Conservation (phyloP, 2,329 filamentous ascomycete species). For the Aspergillus alliaceus region DNA sequence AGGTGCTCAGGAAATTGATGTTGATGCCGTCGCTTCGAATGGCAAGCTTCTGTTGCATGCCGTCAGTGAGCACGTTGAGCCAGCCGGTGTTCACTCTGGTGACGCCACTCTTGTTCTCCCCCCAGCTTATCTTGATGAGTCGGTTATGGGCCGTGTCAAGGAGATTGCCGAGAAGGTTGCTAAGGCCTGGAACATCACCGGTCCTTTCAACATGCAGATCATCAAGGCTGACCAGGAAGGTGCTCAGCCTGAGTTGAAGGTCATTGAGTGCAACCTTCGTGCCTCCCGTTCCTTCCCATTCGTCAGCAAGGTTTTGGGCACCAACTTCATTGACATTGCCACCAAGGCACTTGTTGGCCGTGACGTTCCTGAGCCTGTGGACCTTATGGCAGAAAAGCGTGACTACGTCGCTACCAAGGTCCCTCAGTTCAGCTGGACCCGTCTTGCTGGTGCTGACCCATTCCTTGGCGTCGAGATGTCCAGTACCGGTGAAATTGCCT, state of each 20-base stretch:
- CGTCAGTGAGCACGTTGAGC: slow-evolving; percentile 92
- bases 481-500: slow-evolving; percentile 95
- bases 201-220: slow-evolving; percentile 99
- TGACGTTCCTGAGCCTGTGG: slow-evolving; percentile 77
- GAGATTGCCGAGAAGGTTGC: slow-evolving; percentile 95
- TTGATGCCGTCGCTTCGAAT: slow-evolving; percentile 84
- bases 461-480: slow-evolving; percentile 98
- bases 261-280: slow-evolving; percentile 97
- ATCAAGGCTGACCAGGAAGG: slow-evolving; percentile 85
- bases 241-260: slow-evolving; percentile 77
- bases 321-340: slow-evolving; percentile 94
- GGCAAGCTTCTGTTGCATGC: slow-evolving; percentile 89
- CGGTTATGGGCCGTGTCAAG: slow-evolving; percentile 83
- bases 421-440: slow-evolving; percentile 98
- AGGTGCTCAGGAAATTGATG: slow-evolving; percentile 92
- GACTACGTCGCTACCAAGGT: slow-evolving; percentile 97
- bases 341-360: slow-evolving; percentile 87
- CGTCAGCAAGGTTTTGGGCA: slow-evolving; percentile 92
- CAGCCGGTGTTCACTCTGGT: slow-evolving; percentile 96
- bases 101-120: slow-evolving; percentile 94
- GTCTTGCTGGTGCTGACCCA: slow-evolving; percentile 92
- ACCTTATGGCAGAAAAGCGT: slow-evolving; percentile 85
- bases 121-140: slow-evolving; percentile 73
- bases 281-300: slow-evolving; percentile 98
- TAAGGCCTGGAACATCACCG: slow-evolving; percentile 94